Evolutionary conservation across 169 alveolate genomes (phyloP).

Genomic region (Eimeria sp.): DNA sequence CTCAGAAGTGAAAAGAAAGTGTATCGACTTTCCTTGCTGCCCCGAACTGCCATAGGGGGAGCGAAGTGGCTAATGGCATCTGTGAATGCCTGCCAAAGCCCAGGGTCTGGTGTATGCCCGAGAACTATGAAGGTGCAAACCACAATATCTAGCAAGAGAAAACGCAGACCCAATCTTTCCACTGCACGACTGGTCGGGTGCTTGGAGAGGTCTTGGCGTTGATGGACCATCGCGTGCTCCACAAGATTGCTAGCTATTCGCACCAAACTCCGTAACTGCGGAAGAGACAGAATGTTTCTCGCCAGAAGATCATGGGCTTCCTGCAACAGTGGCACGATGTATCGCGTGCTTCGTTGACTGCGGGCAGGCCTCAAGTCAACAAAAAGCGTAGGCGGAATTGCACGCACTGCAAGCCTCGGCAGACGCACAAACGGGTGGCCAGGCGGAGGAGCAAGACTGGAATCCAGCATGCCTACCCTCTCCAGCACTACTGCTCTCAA

Average conservation of each 20-base stretch:
- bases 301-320: background rate
- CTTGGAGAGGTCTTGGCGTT: background rate
- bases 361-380: background rate
- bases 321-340: background rate
- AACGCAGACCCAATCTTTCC: background rate
- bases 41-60: background rate
- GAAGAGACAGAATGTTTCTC: background rate
- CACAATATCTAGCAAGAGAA: background rate
- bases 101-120: background rate
- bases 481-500: background rate
- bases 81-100: background rate
- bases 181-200: background rate
- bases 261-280: background rate
- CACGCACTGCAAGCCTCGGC: background rate
- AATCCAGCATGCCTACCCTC: background rate
- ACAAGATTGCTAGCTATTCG: background rate
- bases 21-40: too few species aligned
- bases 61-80: background rate
- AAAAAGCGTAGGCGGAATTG: background rate
- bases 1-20: background rate
- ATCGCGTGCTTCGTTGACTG: too few species aligned
- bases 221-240: background rate
- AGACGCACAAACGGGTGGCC: slow-evolving; percentile 23
- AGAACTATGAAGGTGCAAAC: background rate
- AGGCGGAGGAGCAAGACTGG: background rate